Evolutionary conservation across 169 alveolate species (phyloP).

Genomic region (Haemoproteus tartakovskyi): DNA sequence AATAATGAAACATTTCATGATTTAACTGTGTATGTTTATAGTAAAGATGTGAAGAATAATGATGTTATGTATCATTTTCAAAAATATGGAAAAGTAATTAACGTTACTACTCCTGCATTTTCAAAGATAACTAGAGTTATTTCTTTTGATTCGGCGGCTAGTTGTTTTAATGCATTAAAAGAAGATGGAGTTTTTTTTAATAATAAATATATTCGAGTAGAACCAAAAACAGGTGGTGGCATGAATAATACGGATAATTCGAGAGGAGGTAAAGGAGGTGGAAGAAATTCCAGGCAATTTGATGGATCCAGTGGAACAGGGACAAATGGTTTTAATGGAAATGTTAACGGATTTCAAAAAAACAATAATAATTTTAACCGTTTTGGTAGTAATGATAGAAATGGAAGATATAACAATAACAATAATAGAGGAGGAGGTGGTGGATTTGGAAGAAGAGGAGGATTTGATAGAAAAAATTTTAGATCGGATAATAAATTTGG

Average conservation of each 20-base stretch:
- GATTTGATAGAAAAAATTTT: not conserved
- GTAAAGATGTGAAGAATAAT: too few relatives aligned
- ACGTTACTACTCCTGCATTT: not conserved
- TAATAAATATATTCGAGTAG: conserved; percentile 9
- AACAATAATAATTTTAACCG: conserved; percentile 4
- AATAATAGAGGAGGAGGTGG: not conserved
- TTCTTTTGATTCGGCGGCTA: conserved; percentile 1
- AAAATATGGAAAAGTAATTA: conserved; percentile 7
- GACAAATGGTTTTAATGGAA: not conserved
- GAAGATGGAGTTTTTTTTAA: conserved; percentile 13
- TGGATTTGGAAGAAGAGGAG: not conserved
- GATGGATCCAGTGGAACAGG: too few relatives aligned
- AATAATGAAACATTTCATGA: too few relatives aligned
- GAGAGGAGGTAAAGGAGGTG: too few relatives aligned
- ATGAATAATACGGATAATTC: not conserved
- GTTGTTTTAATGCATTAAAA: conserved; percentile 27
- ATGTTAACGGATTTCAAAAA: not conserved
- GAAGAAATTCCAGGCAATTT: too few relatives aligned
- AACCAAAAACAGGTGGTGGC: not conserved
- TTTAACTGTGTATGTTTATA: too few relatives aligned
- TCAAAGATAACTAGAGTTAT: conserved; percentile 2
- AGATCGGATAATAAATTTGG: conserved; percentile 4
- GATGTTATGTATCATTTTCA: too few relatives aligned
- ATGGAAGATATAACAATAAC: not conserved
- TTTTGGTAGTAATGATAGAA: too few relatives aligned